Conservation (phyloP, 2,329 filamentous ascomycete species). For the Penicillium freii region DNA sequence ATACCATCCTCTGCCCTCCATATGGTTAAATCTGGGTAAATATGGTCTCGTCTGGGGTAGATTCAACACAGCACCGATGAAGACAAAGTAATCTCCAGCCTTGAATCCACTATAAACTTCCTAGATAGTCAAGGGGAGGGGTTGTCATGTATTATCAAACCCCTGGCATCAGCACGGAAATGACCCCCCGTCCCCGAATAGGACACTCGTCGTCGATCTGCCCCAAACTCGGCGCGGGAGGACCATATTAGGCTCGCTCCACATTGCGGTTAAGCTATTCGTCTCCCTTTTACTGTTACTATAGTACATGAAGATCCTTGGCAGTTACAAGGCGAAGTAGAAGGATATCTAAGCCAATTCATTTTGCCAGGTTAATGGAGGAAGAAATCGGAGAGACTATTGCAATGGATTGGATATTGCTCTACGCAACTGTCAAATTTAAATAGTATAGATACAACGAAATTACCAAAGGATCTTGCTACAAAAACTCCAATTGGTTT, state of each 20-base stretch:
- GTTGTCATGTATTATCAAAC: not conserved
- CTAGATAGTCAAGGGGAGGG: slow-evolving; percentile 9
- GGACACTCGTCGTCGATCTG: slow-evolving; percentile 13
- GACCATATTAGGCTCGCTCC: not conserved
- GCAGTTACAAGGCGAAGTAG: not conserved
- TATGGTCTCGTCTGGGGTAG: not conserved
- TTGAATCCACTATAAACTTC: not conserved
- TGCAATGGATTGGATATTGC: too few relatives aligned
- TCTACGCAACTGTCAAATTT: not conserved
- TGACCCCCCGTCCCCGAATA: slow-evolving; percentile 13
- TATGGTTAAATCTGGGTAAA: not conserved
- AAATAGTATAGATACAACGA: too few relatives aligned
- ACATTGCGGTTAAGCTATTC: not conserved
- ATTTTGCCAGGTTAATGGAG: not conserved
- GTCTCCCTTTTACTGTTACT: not conserved
- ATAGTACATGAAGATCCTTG: not conserved
- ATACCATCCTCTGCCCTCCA: not conserved
- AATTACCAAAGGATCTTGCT: not conserved
- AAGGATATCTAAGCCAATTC: too few relatives aligned
- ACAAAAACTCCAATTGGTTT: not conserved
- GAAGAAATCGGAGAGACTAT: too few relatives aligned
- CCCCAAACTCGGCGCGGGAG: slow-evolving; percentile 2
- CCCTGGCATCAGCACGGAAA: slow-evolving; percentile 9
- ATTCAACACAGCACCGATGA: not conserved
- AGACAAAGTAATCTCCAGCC: not conserved